phyloP scores from a whole-genome alignment of 805 yeast genomes.

The Candida broadrunensis region DNA sequence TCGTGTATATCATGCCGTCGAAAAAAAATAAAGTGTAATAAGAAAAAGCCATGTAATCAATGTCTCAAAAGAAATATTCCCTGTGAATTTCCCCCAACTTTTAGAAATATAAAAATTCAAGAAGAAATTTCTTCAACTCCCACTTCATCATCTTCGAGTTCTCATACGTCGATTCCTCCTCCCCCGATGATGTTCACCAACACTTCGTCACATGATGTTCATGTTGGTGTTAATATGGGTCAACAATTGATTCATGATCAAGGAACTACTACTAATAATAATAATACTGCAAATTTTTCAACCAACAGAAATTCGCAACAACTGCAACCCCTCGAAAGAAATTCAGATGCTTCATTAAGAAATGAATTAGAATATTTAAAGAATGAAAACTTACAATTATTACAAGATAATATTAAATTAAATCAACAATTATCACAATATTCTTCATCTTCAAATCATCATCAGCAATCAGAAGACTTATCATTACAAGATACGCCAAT shows the following conservation, averaged over 20 bases:
- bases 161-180: not conserved
- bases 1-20: slow-evolving; percentile 36
- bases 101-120: slow-evolving; percentile 39
- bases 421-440: slow-evolving; percentile 5
- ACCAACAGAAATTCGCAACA: too few species aligned
- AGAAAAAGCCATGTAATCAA: slow-evolving; percentile 38
- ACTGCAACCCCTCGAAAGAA: not conserved
- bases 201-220: not conserved
- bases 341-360: slow-evolving; percentile 1
- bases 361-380: slow-evolving; percentile 17
- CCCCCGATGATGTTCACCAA: not conserved
- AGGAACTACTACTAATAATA: too few species aligned
- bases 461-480: not conserved
- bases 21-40: slow-evolving; percentile 34
- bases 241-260: too few species aligned
- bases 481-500: not conserved
- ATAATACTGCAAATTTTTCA: too few species aligned
- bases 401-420: slow-evolving; percentile 16
- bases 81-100: slow-evolving; percentile 47
- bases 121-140: slow-evolving; percentile 12
- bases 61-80: slow-evolving; percentile 33
- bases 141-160: not conserved
- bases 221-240: too few species aligned
- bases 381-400: slow-evolving; percentile 16
- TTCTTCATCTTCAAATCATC: not conserved